Conservation (phyloP, 805 yeast genomes). For the Kurtzmaniella fragi region DNA sequence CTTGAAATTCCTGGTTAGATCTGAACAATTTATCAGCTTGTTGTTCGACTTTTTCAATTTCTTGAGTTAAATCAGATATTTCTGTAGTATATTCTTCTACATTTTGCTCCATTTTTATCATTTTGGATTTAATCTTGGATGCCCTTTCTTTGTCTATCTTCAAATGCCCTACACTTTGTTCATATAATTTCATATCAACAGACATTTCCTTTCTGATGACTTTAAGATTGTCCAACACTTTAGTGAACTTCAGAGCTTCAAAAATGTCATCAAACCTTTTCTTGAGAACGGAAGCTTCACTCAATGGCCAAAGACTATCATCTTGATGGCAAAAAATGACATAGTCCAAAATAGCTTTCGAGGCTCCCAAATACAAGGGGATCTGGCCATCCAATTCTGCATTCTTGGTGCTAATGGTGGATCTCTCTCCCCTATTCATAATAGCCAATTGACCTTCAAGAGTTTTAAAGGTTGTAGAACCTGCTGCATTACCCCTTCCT, state of each 20-base stretch:
- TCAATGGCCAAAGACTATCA: constrained; percentile 92
- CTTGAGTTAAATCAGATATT: constrained; percentile 42
- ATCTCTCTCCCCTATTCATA: constrained; percentile 59
- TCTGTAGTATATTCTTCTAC: constrained; percentile 43
- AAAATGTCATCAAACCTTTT: constrained; percentile 95
- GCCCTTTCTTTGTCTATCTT: constrained; percentile 73
- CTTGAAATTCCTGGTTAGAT: constrained; percentile 77
- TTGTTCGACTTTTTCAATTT: constrained; percentile 49
- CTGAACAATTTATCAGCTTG: constrained; percentile 63
- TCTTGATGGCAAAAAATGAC: constrained; percentile 98
- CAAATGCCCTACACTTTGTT: constrained; percentile 75
- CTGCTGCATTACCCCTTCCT: constrained; percentile 30
- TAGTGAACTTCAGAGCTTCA: constrained; percentile 90
- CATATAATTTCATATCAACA: constrained; percentile 66
- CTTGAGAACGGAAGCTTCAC: constrained; percentile 85
- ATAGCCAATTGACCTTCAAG: constrained; percentile 82
- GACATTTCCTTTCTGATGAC: constrained; percentile 71
- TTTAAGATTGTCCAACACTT: constrained; percentile 79
- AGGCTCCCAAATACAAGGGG: constrained; percentile 82
- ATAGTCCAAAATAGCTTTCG: constrained; percentile 80
- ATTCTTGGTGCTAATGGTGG: constrained; percentile 73
- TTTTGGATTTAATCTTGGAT: constrained; percentile 44
- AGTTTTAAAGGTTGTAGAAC: constrained; percentile 67
- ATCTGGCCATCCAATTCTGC: constrained; percentile 79
- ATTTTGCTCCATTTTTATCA: constrained; percentile 37